Evolutionary conservation across 75 land plant species (phyloP).

Genomic region (Pinus taeda): DNA sequence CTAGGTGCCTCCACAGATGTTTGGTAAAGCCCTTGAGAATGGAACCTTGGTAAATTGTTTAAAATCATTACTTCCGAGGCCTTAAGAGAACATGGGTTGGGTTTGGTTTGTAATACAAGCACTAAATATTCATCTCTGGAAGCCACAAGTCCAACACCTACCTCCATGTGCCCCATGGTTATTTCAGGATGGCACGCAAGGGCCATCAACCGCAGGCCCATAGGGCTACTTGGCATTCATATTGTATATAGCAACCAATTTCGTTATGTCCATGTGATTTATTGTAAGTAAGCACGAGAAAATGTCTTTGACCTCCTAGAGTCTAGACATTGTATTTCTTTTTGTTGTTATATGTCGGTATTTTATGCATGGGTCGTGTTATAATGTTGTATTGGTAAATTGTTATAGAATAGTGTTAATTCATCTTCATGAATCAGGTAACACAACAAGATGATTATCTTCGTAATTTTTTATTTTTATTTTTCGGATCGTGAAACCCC

Average conservation of each 20-base stretch:
- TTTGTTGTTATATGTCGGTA: too few species aligned
- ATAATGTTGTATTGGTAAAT: background rate
- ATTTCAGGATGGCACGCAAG: too few species aligned
- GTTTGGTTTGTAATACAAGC: too few species aligned
- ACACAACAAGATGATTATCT: background rate
- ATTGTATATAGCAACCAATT: background rate
- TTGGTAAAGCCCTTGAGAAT: too few species aligned
- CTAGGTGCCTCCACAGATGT: too few species aligned
- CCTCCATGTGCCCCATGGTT: too few species aligned
- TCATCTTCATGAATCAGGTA: background rate
- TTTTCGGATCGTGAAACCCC: conserved; percentile 53
- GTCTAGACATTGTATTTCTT: background rate
- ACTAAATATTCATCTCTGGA: too few species aligned
- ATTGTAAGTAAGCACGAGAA: background rate
- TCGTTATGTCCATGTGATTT: background rate
- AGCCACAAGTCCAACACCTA: too few species aligned
- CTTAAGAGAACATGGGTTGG: too few species aligned
- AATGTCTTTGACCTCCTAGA: background rate
- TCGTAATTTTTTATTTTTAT: background rate
- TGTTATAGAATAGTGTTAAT: background rate
- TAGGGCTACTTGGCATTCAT: background rate
- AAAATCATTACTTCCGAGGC: too few species aligned
- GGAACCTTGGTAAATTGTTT: too few species aligned
- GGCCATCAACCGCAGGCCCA: too few species aligned
- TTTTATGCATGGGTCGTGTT: background rate